Conservation (phyloP, 768 basidiomycete species). For the Rubroboletus satanas region DNA sequence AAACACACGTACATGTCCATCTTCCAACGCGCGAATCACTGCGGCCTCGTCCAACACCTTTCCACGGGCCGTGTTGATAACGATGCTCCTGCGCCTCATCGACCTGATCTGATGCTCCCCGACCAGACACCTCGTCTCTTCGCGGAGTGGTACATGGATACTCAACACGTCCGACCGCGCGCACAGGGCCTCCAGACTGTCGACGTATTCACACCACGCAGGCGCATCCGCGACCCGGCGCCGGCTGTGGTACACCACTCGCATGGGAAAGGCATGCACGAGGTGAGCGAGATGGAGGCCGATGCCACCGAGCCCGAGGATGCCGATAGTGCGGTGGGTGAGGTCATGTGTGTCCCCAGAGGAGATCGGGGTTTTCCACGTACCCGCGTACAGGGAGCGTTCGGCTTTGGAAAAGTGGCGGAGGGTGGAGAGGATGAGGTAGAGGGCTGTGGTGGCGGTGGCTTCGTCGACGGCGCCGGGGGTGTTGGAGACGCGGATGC, state of each 20-base stretch:
- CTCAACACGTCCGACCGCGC: conserved; percentile 77
- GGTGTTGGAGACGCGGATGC: conserved; percentile 78
- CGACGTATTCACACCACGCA: conserved; percentile 77
- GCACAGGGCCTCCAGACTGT: conserved; percentile 60
- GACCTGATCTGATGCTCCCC: conserved; percentile 71
- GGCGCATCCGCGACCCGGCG: conserved; percentile 56
- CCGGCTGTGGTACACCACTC: conserved; percentile 76
- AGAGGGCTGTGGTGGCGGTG: conserved; percentile 84
- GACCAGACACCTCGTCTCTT: conserved; percentile 68
- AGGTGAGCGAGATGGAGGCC: conserved; percentile 68
- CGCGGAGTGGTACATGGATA: conserved; percentile 76
- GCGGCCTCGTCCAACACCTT: conserved; percentile 87
- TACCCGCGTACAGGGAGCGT: conserved; percentile 43
- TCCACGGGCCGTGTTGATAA: conserved; percentile 87
- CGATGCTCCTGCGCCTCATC: conserved; percentile 72
- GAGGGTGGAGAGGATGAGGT: conserved; percentile 72
- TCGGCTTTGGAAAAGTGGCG: conserved; percentile 71
- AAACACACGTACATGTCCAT: conserved; percentile 69
- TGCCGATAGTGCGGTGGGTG: conserved; percentile 58
- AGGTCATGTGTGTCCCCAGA: conserved; percentile 52
- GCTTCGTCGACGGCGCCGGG: conserved; percentile 88
- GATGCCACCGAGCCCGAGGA: conserved; percentile 77
- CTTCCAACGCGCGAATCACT: conserved; percentile 77
- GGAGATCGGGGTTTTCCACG: conserved; percentile 57
- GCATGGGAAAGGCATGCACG: conserved; percentile 82